These are phyloP conservation scores for Trichophyton mentagrophytes DNA, from an alignment of 2,329 filamentous ascomycete genomes.

Conservation along the genomic window DNA sequence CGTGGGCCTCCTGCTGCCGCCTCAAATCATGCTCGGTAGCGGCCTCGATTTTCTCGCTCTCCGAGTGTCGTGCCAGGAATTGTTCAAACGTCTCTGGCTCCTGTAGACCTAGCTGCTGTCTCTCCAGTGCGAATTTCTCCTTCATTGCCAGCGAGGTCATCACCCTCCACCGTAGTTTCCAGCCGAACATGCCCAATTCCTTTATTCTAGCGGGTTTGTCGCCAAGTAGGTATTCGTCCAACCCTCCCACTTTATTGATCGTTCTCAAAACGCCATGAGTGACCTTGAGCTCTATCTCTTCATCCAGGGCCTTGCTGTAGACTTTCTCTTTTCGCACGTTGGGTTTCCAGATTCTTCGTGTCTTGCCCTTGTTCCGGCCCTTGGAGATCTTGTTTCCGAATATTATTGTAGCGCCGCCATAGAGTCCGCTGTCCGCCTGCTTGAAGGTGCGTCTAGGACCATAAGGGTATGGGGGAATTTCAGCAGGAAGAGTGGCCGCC, in stretches of 20 bases:
- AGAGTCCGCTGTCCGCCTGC: conserved; percentile 37
- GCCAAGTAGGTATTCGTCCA: conserved; percentile 84
- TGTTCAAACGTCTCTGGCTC: conserved; percentile 25
- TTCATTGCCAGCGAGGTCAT: conserved; percentile 65
- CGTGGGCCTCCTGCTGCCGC: neutral
- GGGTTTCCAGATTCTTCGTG: conserved; percentile 37
- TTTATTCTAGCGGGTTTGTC: conserved; percentile 64
- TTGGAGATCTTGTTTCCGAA: conserved; percentile 41
- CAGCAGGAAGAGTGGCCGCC: conserved; percentile 24
- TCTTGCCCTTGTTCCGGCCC: conserved; percentile 38
- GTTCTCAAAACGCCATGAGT: conserved; percentile 36
- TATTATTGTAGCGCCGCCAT: conserved; percentile 34
- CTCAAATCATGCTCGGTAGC: conserved; percentile 19
- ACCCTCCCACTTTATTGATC: conserved; percentile 72
- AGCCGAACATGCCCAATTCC: conserved; percentile 79
- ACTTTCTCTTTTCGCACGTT: conserved; percentile 38
- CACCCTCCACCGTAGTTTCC: conserved; percentile 77
- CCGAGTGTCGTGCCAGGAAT: conserved; percentile 33
- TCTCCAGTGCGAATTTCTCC: conserved; percentile 52
- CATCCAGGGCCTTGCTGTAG: conserved; percentile 31
- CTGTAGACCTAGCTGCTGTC: conserved; percentile 52
- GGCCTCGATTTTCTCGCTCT: conserved; percentile 27
- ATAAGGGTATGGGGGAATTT: conserved; percentile 37
- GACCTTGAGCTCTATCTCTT: conserved; percentile 35
- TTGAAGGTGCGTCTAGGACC: conserved; percentile 33